A percentile compares a stretch with the other conserved stretches of the same genome.
Evolutionary conservation across 2,329 filamentous ascomycete genomes (phyloP).

Genomic region (Fusarium torreyae): DNA sequence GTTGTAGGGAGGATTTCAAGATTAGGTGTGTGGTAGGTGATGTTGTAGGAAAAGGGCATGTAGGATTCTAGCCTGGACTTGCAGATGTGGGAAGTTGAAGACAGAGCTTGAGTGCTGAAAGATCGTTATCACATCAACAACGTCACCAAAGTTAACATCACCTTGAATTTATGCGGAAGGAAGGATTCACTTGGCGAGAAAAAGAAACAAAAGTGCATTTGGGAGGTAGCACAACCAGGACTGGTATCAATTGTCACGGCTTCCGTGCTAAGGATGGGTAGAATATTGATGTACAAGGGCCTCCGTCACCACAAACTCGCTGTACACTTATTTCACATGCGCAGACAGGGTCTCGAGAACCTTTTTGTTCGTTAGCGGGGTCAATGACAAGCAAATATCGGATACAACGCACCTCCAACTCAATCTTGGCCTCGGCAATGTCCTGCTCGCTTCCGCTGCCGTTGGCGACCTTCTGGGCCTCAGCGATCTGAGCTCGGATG

Average conservation of each 20-base stretch:
- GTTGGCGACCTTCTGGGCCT: slow-evolving; percentile 94
- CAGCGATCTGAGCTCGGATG: slow-evolving; percentile 89
- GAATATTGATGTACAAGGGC: slow-evolving; percentile 61
- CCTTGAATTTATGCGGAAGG: slow-evolving; percentile 3
- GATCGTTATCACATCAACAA: slow-evolving; percentile 32
- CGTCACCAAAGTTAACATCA: slow-evolving; percentile 14
- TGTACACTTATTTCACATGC: slow-evolving; percentile 81
- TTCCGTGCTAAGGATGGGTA: slow-evolving; percentile 55
- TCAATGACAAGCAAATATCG: slow-evolving; percentile 8
- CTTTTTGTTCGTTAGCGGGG: slow-evolving; percentile 64
- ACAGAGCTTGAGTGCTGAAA: slow-evolving; percentile 20
- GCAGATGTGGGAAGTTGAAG: slow-evolving; percentile 17
- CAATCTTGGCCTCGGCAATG: slow-evolving; percentile 98
- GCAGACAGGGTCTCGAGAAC: slow-evolving; percentile 88
- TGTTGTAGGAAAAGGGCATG: neutral
- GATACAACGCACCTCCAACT: slow-evolving; percentile 83
- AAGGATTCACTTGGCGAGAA: slow-evolving; percentile 39
- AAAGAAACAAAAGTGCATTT: slow-evolving; percentile 33
- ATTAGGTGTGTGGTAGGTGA: slow-evolving; percentile 1
- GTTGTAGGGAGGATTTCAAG: slow-evolving; percentile 12
- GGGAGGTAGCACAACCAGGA: slow-evolving; percentile 51
- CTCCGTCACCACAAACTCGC: slow-evolving; percentile 61
- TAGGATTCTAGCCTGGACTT: slow-evolving; percentile 11
- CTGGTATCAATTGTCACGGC: slow-evolving; percentile 57
- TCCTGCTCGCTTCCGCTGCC: slow-evolving; percentile 96